phyloP scores from a whole-genome alignment of 1,284 basidiomycete species.

The Heterobasidion irregulare region DNA sequence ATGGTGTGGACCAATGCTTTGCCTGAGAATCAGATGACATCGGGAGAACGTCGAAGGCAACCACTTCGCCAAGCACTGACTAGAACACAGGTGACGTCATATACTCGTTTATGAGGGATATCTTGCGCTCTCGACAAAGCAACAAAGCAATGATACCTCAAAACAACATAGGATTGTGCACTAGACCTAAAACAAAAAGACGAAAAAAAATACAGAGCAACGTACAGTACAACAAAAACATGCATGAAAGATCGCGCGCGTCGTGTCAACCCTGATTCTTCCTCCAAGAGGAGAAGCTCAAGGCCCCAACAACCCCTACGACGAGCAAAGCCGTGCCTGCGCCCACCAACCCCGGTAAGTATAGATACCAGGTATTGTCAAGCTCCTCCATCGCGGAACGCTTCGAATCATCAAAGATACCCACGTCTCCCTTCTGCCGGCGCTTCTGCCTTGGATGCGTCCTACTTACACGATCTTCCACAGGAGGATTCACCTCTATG shows the following conservation, averaged over 20 bases:
- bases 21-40: neutral
- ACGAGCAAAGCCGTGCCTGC: slow-evolving; percentile 72
- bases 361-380: slow-evolving; percentile 68
- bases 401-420: slow-evolving; percentile 14
- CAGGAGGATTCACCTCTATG: slow-evolving; percentile 8
- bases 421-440: slow-evolving; percentile 24
- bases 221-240: neutral
- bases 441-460: slow-evolving; percentile 4
- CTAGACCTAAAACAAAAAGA: neutral
- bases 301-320: slow-evolving; percentile 63
- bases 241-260: neutral
- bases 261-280: slow-evolving; percentile 26
- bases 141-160: neutral
- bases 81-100: too few relatives aligned
- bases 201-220: neutral
- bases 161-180: neutral
- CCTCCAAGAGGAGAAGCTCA: slow-evolving; percentile 72
- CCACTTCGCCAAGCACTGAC: too few relatives aligned
- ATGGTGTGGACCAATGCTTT: slow-evolving; percentile 24
- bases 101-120: too few relatives aligned
- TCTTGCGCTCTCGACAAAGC: too few relatives aligned
- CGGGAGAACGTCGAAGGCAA: too few relatives aligned
- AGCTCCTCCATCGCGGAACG: slow-evolving; percentile 33
- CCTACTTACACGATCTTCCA: slow-evolving; percentile 2
- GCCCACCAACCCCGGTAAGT: slow-evolving; percentile 66